Percentiles rank a stretch among this genome's conserved stretches.
Conservation (phyloP, 2,329 filamentous ascomycete species). For the Cyphellophora europaea region DNA sequence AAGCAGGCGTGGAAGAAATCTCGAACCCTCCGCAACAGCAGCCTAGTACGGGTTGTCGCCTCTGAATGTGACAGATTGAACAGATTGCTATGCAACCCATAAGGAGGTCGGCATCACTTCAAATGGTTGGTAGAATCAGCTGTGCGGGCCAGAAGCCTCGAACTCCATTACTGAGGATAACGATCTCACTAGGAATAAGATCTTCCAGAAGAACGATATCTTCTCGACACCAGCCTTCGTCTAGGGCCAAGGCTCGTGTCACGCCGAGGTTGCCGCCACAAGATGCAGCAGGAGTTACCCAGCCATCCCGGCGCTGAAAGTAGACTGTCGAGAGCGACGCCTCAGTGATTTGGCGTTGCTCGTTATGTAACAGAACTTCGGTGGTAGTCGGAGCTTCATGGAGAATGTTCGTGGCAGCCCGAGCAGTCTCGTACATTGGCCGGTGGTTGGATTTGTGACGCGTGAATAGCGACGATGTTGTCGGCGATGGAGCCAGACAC, state of each 20-base stretch:
- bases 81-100: too few species aligned
- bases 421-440: constrained; percentile 60
- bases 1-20: too few species aligned
- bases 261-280: constrained; percentile 77
- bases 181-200: constrained; percentile 62
- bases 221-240: constrained; percentile 58
- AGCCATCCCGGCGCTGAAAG: constrained; percentile 60
- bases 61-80: too few species aligned
- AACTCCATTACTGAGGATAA: constrained; percentile 84
- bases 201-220: constrained; percentile 45
- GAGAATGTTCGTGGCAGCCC: constrained; percentile 49
- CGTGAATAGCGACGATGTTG: constrained; percentile 55
- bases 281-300: constrained; percentile 72
- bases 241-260: constrained; percentile 73
- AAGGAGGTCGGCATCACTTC: too few species aligned
- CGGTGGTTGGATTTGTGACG: constrained; percentile 78
- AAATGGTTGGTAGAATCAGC: too few species aligned
- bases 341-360: constrained; percentile 64
- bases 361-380: constrained; percentile 70
- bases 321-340: constrained; percentile 76
- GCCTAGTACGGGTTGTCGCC: too few species aligned
- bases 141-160: constrained; percentile 63
- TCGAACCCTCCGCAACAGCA: too few species aligned
- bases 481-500: constrained; percentile 39
- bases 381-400: constrained; percentile 30